Conservation (phyloP, 805 yeast species). For the Metschnikowia borealis region DNA sequence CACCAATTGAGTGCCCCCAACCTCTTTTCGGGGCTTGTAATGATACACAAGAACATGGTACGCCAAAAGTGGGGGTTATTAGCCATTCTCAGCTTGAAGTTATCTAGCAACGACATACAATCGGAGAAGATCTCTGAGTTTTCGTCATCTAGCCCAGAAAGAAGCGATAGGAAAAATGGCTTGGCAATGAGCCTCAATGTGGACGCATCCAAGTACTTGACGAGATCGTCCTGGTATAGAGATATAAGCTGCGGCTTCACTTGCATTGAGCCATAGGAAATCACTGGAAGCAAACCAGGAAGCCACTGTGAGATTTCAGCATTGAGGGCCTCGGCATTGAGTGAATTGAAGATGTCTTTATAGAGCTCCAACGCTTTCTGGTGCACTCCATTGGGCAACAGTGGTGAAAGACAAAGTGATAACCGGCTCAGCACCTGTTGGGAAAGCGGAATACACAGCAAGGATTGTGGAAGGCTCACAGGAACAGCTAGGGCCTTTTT, state of each 20-base stretch:
- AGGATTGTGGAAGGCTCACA: slow-evolving; percentile 26
- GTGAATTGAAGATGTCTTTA: slow-evolving; percentile 58
- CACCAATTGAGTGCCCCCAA: slow-evolving; percentile 83
- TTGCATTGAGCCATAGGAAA: slow-evolving; percentile 84
- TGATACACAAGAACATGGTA: slow-evolving; percentile 65
- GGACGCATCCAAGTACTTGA: slow-evolving; percentile 31
- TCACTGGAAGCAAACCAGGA: slow-evolving; percentile 86
- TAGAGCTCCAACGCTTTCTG: slow-evolving; percentile 81
- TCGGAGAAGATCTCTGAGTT: slow-evolving; percentile 75
- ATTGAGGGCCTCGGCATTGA: slow-evolving; percentile 55
- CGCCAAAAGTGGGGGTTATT: slow-evolving; percentile 87
- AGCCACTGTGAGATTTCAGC: slow-evolving; percentile 71
- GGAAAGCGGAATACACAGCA: slow-evolving; percentile 59
- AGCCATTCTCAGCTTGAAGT: slow-evolving; percentile 50
- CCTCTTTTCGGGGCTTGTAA: slow-evolving; percentile 74
- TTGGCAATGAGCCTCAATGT: slow-evolving; percentile 52
- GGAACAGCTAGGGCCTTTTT: slow-evolving; percentile 57
- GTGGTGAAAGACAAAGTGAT: slow-evolving; percentile 74
- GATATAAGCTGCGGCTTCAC: slow-evolving; percentile 76
- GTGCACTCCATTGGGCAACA: slow-evolving; percentile 93
- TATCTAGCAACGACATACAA: slow-evolving; percentile 56
- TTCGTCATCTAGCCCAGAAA: slow-evolving; percentile 92
- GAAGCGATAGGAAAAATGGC: slow-evolving; percentile 67
- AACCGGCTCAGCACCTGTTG: slow-evolving; percentile 64
- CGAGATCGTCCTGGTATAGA: slow-evolving; percentile 52